phyloP scores from a whole-genome alignment of 2,329 filamentous ascomycete genomes.

The Annulohypoxylon truncatum region DNA sequence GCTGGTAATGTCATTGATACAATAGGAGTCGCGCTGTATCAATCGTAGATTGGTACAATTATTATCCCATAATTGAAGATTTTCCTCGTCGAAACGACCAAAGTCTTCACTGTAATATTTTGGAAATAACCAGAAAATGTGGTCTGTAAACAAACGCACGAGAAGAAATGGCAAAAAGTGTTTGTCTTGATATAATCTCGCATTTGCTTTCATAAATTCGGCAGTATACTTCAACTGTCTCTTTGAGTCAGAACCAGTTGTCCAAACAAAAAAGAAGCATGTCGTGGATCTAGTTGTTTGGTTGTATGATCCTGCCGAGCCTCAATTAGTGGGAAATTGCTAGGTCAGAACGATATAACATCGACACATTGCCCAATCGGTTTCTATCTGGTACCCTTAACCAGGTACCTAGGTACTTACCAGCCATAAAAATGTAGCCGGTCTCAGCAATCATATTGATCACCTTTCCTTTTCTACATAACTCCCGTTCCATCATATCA shows the following conservation, averaged over 20 bases:
- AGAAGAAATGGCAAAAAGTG: constrained; percentile 14
- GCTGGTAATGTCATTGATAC: neutral
- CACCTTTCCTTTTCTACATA: neutral
- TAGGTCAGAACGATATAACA: neutral
- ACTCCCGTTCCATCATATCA: neutral
- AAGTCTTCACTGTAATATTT: neutral
- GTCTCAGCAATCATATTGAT: neutral
- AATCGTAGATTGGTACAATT: neutral
- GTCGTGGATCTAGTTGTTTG: constrained; percentile 11
- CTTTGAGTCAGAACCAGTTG: no score
- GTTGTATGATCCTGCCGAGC: constrained; percentile 13
- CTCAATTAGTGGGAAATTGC: neutral
- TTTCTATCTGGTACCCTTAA: no score
- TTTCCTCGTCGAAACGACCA: neutral
- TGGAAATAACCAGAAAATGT: neutral
- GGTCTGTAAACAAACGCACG: neutral
- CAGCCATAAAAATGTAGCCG: constrained; percentile 1
- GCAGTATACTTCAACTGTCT: neutral
- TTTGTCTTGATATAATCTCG: constrained; percentile 1
- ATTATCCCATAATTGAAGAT: constrained; percentile 2
- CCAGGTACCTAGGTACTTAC: constrained; percentile 8
- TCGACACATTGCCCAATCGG: no score
- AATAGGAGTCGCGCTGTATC: neutral
- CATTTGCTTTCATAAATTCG: constrained; percentile 4
- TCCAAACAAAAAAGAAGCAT: constrained; percentile 14